These are phyloP conservation scores for Cicer chorassanicum DNA, from an alignment of 306 rosid species.

Conservation along the genomic window DNA sequence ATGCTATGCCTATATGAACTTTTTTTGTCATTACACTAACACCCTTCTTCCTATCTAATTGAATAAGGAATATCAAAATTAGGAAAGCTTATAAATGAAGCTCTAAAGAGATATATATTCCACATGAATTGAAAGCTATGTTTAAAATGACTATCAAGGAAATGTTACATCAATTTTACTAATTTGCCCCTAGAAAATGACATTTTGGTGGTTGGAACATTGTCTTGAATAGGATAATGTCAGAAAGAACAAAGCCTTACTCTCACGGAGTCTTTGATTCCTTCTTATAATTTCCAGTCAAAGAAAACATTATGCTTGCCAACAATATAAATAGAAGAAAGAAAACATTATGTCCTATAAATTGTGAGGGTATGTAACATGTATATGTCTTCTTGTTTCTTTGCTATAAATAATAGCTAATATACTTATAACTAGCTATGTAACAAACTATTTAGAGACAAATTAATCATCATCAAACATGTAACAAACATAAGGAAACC, in stretches of 20 bases:
- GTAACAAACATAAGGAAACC: constrained; percentile 37
- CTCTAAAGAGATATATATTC: constrained; percentile 63
- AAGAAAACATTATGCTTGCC: constrained; percentile 39
- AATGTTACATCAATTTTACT: constrained; percentile 41
- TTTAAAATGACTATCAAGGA: constrained; percentile 47
- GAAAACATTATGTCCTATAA: constrained; percentile 35
- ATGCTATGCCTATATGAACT: constrained; percentile 51
- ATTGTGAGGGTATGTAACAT: constrained; percentile 18
- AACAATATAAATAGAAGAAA: constrained; percentile 46
- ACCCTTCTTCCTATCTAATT: constrained; percentile 47
- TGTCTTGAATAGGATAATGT: constrained; percentile 41
- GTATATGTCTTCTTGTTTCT: background rate
- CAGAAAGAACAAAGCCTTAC: constrained; percentile 42
- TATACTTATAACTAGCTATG: constrained; percentile 4
- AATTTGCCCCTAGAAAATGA: constrained; percentile 58
- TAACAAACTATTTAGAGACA: constrained; percentile 24
- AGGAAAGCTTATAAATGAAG: constrained; percentile 59
- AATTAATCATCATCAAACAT: constrained; percentile 37
- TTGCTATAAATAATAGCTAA: constrained; percentile 9
- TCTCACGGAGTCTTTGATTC: constrained; percentile 55
- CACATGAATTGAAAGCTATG: constrained; percentile 51
- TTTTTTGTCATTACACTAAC: constrained; percentile 53
- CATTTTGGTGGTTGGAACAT: constrained; percentile 46
- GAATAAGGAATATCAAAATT: constrained; percentile 61
- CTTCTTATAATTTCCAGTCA: constrained; percentile 49